Evolutionary conservation across 306 rosid genomes (phyloP), one percentile per base, ranked within the genome.

Genomic region (Trifolium subterraneum): DNA sequence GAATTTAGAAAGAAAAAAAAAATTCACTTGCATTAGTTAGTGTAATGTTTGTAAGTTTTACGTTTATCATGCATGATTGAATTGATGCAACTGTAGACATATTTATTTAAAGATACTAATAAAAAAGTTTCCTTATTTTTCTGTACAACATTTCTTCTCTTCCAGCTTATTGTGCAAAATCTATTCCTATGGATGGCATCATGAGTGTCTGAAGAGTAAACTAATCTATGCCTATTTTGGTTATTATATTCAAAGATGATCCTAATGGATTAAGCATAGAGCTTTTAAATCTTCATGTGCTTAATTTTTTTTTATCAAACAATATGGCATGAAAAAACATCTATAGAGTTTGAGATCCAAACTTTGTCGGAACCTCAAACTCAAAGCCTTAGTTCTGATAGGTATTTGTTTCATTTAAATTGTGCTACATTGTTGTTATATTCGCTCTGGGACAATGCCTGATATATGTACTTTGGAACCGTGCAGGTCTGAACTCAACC

Each of bases 401-500:
- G 27, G 35, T 31, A 48, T 51, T 64, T 64, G 23, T 50, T 71
- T 52, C 51, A 64, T 64, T 55, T 38, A 50, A 36, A 4, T 38
- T 72, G 15, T 48, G n/a, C 36, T 20, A 2, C 70, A 48, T 47
- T 73, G 13, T 42, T 73, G 27, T 16, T 47, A 33, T 58, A 13
- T 82, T 58, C 58, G 6, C 22, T 31, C 10, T 23, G 65, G 12
- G 27, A n/a, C 31, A 51, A 18, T 62, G 61, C n/a, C 71, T 77
- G 27, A 64, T 41, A 59, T 39, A 25, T 84, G 36, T 58, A 72
- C 64, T 76, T 74, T 68, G 79, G 11, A 79, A 73, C 36, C 23
- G 76, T 77, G 25, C 76, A 93, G 98, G 86, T 90, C 97, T 6
- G 82, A 79, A 81, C 93, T 91, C 38, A 86, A 86, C 51, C 81